Evolutionary conservation across 2,329 filamentous ascomycete species (phyloP).

Genomic region (Aotearoamyces nothofagi): DNA sequence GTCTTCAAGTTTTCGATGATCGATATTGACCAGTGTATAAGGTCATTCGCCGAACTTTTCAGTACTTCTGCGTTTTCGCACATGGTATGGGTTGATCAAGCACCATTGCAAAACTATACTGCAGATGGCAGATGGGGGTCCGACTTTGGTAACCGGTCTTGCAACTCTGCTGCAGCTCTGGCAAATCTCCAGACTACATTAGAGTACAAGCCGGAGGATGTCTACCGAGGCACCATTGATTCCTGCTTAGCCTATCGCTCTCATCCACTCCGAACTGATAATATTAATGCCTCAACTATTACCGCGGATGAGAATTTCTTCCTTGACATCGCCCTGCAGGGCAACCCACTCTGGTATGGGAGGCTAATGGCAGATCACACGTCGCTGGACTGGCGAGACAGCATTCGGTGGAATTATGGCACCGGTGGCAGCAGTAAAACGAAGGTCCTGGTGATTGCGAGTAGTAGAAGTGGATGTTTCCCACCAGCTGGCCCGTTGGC

Average conservation of each 20-base stretch:
- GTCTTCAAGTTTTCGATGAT: background rate
- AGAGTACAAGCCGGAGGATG: conserved; percentile 9
- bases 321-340: conserved; percentile 15
- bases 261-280: conserved; percentile 9
- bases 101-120: conserved; percentile 16
- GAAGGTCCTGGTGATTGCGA: conserved; percentile 16
- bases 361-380: conserved; percentile 20
- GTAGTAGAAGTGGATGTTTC: conserved; percentile 19
- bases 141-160: conserved; percentile 15
- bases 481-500: conserved; percentile 15
- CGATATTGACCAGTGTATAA: conserved; percentile 6
- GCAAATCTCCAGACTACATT: conserved; percentile 14
- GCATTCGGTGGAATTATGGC: conserved; percentile 13
- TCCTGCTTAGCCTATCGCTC: conserved; percentile 16
- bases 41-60: conserved; percentile 18
- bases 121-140: conserved; percentile 13
- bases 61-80: conserved; percentile 13
- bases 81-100: conserved; percentile 18
- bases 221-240: conserved; percentile 15
- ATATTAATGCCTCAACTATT: background rate
- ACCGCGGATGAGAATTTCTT: conserved; percentile 16
- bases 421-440: conserved; percentile 8
- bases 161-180: conserved; percentile 15
- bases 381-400: conserved; percentile 15
- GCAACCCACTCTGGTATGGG: conserved; percentile 15